Conservation (phyloP, 192 early-diverging fungal species). For the Mortierella hygrophila region DNA sequence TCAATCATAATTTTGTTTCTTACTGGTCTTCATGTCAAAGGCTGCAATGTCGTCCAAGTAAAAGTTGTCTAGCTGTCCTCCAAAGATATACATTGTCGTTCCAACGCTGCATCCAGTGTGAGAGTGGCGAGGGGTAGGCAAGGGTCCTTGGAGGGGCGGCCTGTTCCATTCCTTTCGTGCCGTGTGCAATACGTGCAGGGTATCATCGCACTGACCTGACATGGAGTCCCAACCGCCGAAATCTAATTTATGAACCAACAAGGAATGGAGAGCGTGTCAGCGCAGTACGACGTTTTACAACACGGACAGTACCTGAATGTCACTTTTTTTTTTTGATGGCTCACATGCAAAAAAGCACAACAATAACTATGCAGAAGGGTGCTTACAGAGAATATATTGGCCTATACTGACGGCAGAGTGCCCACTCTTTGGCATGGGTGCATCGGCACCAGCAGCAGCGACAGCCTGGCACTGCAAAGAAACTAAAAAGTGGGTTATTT, state of each 20-base stretch:
- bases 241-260: constrained; percentile 19
- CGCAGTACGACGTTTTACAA: background rate
- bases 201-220: constrained; percentile 50
- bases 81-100: constrained; percentile 57
- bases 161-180: constrained; percentile 55
- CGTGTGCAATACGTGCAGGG: constrained; percentile 47
- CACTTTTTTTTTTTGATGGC: background rate
- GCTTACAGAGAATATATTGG: constrained; percentile 61
- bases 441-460: constrained; percentile 52
- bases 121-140: constrained; percentile 47
- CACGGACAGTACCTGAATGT: background rate
- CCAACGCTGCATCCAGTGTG: constrained; percentile 43
- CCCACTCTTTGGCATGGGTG: constrained; percentile 59
- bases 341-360: background rate
- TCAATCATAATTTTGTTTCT: background rate
- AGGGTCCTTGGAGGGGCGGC: constrained; percentile 39
- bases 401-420: constrained; percentile 61
- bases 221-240: constrained; percentile 52
- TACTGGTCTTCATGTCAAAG: constrained; percentile 64
- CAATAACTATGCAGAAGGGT: background rate
- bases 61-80: constrained; percentile 42
- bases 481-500: constrained; percentile 7
- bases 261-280: background rate
- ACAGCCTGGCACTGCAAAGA: constrained; percentile 43
- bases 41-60: constrained; percentile 62